Evolutionary conservation across 2,329 filamentous ascomycete species (phyloP).

Genomic region (Ceratocystis cubensis): DNA sequence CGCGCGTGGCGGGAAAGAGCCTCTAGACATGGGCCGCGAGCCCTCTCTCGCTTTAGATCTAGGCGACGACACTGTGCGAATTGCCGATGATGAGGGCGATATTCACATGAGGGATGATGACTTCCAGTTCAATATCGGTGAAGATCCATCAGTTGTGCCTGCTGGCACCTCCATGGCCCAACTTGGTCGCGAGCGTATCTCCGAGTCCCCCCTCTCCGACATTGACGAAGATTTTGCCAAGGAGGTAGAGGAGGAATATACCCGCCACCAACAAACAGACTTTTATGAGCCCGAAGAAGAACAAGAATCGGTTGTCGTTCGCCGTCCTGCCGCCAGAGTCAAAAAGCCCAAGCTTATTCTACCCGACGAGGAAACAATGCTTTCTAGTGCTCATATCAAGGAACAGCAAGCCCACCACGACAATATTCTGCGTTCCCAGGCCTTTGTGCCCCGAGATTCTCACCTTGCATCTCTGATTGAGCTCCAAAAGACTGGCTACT

Average conservation of each 20-base stretch:
- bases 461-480: conserved; percentile 77
- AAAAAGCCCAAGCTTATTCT: conserved; percentile 67
- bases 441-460: conserved; percentile 77
- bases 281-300: conserved; percentile 51
- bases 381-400: conserved; percentile 66
- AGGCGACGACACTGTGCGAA: conserved; percentile 43
- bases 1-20: conserved; percentile 39
- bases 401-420: conserved; percentile 75
- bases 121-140: conserved; percentile 47
- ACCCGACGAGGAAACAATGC: conserved; percentile 68
- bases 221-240: conserved; percentile 51
- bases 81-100: conserved; percentile 53
- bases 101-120: conserved; percentile 50
- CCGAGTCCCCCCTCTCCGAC: conserved; percentile 58
- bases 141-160: conserved; percentile 46
- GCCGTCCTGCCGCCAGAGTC: conserved; percentile 57
- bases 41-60: conserved; percentile 43
- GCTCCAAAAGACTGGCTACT: conserved; percentile 81
- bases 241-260: conserved; percentile 47
- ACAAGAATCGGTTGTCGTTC: conserved; percentile 45
- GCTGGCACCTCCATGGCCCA: conserved; percentile 31
- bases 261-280: conserved; percentile 39
- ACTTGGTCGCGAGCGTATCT: conserved; percentile 47
- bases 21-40: conserved; percentile 38
- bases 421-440: conserved; percentile 69